Evolutionary conservation across 805 yeast genomes (phyloP), one percentile per base, ranked within the genome.

Genomic region (Cyberlindnera misumaiensis): DNA sequence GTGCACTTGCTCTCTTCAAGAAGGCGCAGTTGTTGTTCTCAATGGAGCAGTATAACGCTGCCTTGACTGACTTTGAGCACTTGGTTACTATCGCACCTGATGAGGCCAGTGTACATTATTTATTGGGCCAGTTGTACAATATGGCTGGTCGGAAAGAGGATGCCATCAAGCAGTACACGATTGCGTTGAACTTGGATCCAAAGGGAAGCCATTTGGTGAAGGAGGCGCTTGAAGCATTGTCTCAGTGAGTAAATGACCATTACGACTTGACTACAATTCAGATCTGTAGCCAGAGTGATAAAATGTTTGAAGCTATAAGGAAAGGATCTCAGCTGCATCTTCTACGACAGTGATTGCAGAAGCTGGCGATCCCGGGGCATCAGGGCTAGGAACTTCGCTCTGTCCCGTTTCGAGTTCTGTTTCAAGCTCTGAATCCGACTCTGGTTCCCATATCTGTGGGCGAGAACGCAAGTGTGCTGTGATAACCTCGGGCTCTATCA

Each of bases 81-180:
- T 70, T 93, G 38, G 76, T 74, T 46, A 73, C 75, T 20, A 62
- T 86, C 39, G 96, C 95, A 0, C 97, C 98, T 0, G 95, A 90
- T 58, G 97, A 90, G 57, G 95, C 96, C 0, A 80, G 86, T 38
- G 95, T 90, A 20, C 97, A 90, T 59, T 87, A 83, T 59, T 63
- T 89, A 30, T 65, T 93, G 33, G 98, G 97, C 10, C 87, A 87
- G 53, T 68, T 89, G 39, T 87, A 88, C 69, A 84, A 80, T 50
- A 73, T 81, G 24, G 75, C 82, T 46, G 80, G 80, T 22, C 77
- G 84, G 44, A 81, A 78, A 50, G 77, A 75, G 48, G 79, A 73
- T 46, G 97, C 98, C 1, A 73, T 90, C 20, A 77, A 76, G 48
- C 90, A 85, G 52, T 86, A 85, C 48, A 90, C 97, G 0, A 73